These are phyloP conservation scores for Colletotrichum lupini DNA, from an alignment of 2,329 filamentous ascomycete genomes.

Conservation along the genomic window DNA sequence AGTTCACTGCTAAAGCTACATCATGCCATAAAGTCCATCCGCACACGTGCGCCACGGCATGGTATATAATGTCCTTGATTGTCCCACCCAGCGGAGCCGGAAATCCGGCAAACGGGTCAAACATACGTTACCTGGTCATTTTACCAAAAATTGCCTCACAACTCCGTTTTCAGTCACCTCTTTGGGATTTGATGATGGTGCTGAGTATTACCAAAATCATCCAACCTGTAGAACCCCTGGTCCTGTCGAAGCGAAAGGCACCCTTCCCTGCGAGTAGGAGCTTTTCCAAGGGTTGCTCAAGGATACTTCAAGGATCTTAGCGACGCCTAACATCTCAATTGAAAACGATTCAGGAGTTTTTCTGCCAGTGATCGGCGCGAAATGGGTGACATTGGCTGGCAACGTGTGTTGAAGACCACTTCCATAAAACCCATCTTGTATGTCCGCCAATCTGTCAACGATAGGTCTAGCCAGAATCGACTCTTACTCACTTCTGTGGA, in stretches of 20 bases:
- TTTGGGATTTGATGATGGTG: neutral
- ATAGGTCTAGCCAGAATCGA: neutral
- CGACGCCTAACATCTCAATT: neutral
- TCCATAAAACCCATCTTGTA: neutral
- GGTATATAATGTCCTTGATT: neutral
- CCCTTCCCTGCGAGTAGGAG: neutral
- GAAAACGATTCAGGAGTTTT: neutral
- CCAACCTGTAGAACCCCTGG: neutral
- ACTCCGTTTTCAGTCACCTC: neutral
- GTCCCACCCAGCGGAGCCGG: neutral
- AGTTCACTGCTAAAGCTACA: neutral
- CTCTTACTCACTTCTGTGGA: neutral
- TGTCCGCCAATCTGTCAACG: neutral
- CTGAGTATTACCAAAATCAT: neutral
- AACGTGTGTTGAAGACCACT: neutral
- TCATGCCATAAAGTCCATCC: neutral
- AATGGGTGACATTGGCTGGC: neutral
- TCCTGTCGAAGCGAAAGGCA: neutral
- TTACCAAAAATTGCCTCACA: slow-evolving; percentile 7
- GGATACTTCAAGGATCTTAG: neutral
- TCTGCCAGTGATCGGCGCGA: neutral
- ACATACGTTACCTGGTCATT: slow-evolving; percentile 3
- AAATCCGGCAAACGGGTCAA: neutral
- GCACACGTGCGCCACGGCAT: neutral
- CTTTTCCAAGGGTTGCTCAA: neutral